phyloP scores from a whole-genome alignment of 768 basidiomycete species.

The Russula abietina region DNA sequence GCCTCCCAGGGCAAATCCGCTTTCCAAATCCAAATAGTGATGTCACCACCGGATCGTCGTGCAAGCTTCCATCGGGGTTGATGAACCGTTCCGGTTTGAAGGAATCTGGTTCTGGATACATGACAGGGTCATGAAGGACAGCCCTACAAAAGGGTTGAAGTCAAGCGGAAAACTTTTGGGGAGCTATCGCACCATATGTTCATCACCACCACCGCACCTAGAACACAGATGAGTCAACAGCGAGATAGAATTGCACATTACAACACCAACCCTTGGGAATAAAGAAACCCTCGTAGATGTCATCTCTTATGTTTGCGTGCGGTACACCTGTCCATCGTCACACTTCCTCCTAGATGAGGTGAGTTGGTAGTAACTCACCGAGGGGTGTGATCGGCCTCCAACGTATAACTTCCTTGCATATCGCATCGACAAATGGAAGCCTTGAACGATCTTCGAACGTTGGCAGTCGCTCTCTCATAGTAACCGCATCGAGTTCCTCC shows the following conservation, averaged over 20 bases:
- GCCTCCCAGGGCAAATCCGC: neutral
- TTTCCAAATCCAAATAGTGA: slow-evolving; percentile 1
- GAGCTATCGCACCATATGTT: slow-evolving; percentile 21
- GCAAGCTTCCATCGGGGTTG: neutral
- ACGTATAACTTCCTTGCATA: slow-evolving; percentile 28
- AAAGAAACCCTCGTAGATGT: slow-evolving; percentile 23
- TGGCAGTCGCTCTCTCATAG: slow-evolving; percentile 29
- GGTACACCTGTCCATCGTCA: too few relatives aligned
- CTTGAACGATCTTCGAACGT: slow-evolving; percentile 26
- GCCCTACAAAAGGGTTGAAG: neutral
- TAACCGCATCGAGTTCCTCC: slow-evolving; percentile 29
- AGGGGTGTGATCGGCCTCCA: slow-evolving; percentile 27
- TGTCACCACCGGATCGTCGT: neutral
- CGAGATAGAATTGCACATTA: neutral
- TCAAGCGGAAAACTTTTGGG: too few relatives aligned
- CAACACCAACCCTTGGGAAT: slow-evolving; percentile 19
- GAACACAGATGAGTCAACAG: neutral
- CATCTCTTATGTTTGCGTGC: neutral
- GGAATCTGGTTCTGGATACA: neutral
- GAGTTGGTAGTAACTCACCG: neutral
- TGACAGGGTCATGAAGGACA: neutral
- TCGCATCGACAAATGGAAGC: slow-evolving; percentile 26
- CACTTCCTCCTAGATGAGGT: too few relatives aligned
- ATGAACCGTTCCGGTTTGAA: slow-evolving; percentile 2
- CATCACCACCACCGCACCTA: slow-evolving; percentile 20